Evolutionary conservation across 768 basidiomycete species (phyloP), one percentile per base, ranked within the genome.

Genomic region (Hericium erinaceus): DNA sequence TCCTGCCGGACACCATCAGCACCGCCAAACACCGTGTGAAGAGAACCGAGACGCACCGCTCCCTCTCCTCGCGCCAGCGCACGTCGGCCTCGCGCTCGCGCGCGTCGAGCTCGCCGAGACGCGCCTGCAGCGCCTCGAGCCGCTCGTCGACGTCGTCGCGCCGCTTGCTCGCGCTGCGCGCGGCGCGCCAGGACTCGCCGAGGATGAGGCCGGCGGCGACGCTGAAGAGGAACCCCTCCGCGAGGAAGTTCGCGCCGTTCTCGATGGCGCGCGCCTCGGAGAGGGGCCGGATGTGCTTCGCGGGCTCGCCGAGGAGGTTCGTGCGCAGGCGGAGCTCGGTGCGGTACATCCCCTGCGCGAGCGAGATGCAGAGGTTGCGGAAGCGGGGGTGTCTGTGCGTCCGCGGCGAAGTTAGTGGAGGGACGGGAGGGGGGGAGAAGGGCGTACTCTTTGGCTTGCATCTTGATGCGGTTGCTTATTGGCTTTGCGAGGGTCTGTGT

Each of bases 401-500:
- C 48, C 12, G 10, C 46, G 39, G 15, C 2, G 44, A 15, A 28
- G 39, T 54, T 4, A 16, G 9, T 22, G 39, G 52, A 11, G 6
- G 18, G 48, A 48, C n/a, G 18, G n/a, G 28, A 39, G 11, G 46
- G 24, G 49, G 22, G 2, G 20, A 54, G 48, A 18, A 10, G 12
- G 38, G 73, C 83, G 62, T 63, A 90, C 88, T 89, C 79, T 64
- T 77, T 81, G 0, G 85, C 89, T 68, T 89, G 88, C 51, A 75
- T 74, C 70, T 84, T 90, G 49, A 92, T 72, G 53, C 77, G 76
- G 33, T 76, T 70, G 54, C 85, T 84, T 62, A 92, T 89, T 53
- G 90, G 89, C 71, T 91, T 92, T 54, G 89, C 89, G 67, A 90
- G 68, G n/a, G 89, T 92, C 89, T 91, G 49, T 39, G 59, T 54